A percentile compares a stretch with the other conserved stretches of the same genome.
Evolutionary conservation across 2,329 filamentous ascomycete genomes (phyloP).

Genomic region (Akanthomyces lecanii): DNA sequence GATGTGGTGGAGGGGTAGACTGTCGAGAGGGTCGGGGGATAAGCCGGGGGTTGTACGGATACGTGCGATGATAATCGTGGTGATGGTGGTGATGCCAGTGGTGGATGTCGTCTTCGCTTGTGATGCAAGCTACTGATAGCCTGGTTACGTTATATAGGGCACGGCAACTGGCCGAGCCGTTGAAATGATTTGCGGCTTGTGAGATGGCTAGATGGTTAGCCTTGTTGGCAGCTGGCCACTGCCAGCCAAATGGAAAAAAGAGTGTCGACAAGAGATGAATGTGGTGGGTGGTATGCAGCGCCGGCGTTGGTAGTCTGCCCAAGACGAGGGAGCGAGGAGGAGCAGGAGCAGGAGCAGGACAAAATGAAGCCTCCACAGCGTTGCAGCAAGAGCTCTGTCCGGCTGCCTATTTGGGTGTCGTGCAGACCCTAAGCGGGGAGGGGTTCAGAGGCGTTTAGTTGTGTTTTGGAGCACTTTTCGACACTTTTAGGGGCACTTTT

Average conservation of each 20-base stretch:
- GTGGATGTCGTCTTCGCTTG: neutral
- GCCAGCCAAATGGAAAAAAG: too few species aligned
- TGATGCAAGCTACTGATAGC: neutral
- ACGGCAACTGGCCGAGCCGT: neutral
- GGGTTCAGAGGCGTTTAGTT: neutral
- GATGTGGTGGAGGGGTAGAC: neutral
- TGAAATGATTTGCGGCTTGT: neutral
- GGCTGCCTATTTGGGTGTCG: conserved; percentile 6
- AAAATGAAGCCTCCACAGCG: conserved; percentile 9
- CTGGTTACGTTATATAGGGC: neutral
- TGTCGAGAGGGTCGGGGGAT: conserved; percentile 1
- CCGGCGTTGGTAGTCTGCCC: too few species aligned
- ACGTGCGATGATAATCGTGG: neutral
- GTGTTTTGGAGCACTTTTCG: too few species aligned
- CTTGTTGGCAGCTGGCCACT: too few species aligned
- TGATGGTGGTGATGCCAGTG: neutral
- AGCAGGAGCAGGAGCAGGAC: neutral
- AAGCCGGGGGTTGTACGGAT: conserved; percentile 3
- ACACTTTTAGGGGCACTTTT: too few species aligned
- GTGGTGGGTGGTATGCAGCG: neutral
- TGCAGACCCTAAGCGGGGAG: neutral
- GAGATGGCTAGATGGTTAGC: neutral
- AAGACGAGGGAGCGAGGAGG: neutral
- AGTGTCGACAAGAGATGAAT: neutral
- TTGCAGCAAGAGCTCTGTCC: neutral